Base-by-base conservation (phyloP, 257 asterid species). In the Euphrasia confusa region DNA sequence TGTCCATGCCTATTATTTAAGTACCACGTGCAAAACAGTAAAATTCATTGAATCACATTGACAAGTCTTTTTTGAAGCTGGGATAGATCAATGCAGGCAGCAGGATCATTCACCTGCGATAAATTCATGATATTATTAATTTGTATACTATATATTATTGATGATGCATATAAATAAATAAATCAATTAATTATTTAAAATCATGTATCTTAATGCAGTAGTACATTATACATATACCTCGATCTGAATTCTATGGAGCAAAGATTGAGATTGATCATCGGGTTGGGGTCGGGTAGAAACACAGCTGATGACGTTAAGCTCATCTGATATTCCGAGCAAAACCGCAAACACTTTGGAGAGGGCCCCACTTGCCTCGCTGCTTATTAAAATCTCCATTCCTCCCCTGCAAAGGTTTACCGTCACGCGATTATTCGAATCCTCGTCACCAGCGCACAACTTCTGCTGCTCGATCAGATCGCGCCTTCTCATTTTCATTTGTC, bases 381-480 rank as follows among this genome's bases (percentile, higher is more conserved):
- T 12, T 48, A 76, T 76, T 63, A 79, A 40, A 40, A 79, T 73
- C 69, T 79, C 84, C 35, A 70, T 2, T 4, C 73, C 76, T 52
- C 52, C 70, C 17, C 26, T 5, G 44, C 67, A 70, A 5, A 47
- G n/a, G 27, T 27, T 70, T n/a, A 79, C 58, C 49, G 47, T 61
- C 40, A 81, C 70, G 47, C 26, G 12, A 30, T 54, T 8, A 26
- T 1, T 26, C 7, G 5, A 2, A 2, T 27, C 58, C 27, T 15
- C 21, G 8, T 14, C 35, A 24, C 2, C 8, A 24, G 15, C 35
- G 28, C 10, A 27, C 18, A 11, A 15, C 63, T 45, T 1, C 49
- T 66, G 1, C 44, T 66, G 67, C 55, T 58, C 33, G 4, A 28
- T 69, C 7, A 78, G 63, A 4, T 63, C 60, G 4, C 77, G 79